These are phyloP conservation scores for Arachis monticola DNA, from an alignment of 331 rosid genomes.

Conservation along the genomic window DNA sequence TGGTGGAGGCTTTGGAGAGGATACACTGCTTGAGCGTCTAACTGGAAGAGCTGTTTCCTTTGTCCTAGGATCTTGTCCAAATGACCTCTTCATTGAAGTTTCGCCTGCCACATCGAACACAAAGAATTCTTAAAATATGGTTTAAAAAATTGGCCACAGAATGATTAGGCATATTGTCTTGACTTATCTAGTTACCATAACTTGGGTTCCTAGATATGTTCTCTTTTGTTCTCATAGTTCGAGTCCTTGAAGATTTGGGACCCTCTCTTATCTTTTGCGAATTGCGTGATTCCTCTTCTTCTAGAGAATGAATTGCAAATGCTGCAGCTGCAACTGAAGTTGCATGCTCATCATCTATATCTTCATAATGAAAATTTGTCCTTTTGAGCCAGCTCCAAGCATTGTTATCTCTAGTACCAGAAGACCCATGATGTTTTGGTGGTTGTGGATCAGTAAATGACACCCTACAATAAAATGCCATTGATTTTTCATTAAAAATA, in stretches of 20 bases:
- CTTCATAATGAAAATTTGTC: slow-evolving; percentile 37
- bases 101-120: slow-evolving; percentile 42
- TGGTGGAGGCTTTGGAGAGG: slow-evolving; percentile 38
- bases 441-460: slow-evolving; percentile 41
- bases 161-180: slow-evolving; percentile 32
- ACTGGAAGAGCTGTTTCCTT: slow-evolving; percentile 39
- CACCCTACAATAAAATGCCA: slow-evolving; percentile 39
- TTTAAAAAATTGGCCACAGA: slow-evolving; percentile 1
- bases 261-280: slow-evolving; percentile 44
- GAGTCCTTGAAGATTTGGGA: slow-evolving; percentile 45
- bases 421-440: slow-evolving; percentile 43
- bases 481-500: neutral
- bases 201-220: slow-evolving; percentile 32
- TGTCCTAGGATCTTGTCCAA: slow-evolving; percentile 39
- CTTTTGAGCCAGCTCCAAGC: slow-evolving; percentile 32
- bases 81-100: slow-evolving; percentile 47
- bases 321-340: slow-evolving; percentile 71
- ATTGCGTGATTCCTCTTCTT: slow-evolving; percentile 45
- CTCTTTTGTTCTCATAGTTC: slow-evolving; percentile 39
- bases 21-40: slow-evolving; percentile 33
- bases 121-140: slow-evolving; percentile 7
- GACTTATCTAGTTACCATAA: slow-evolving; percentile 39
- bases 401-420: slow-evolving; percentile 36
- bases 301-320: slow-evolving; percentile 60
- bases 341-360: slow-evolving; percentile 51